Base-by-base conservation (phyloP, 768 basidiomycete genomes). In the Pleurotus sapidus region DNA sequence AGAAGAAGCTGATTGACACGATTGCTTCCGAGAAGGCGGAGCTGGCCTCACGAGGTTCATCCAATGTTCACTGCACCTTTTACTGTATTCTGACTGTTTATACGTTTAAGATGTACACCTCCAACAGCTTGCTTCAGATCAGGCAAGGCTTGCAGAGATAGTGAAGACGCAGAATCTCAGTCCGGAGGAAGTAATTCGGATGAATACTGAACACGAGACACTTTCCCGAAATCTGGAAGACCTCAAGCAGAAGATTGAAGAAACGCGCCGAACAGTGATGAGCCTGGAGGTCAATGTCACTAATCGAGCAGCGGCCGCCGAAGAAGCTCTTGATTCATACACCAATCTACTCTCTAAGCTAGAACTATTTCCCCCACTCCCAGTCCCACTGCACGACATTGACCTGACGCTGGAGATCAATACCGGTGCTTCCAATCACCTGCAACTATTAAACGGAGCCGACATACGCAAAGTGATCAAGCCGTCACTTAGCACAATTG, bases 91-190 rank as follows among this genome's bases (percentile, higher is more conserved):
- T 55, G 57, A 57, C 46, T 17, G 40, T 54, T 60, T 34, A 54
- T 40, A 24, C 27, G 49, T 40, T 50, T 25, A 66, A 93, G 91
- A 74, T 43, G 69, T 77, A 40, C 81, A 86, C 55, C 74, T 93
- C 38, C 83, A 86, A 42, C 77, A 82, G 46, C 77, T 91, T 34
- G 82, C 82, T 60, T 68, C 71, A 24, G 91, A 95, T 63, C 82
- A 89, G 61, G 76, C 77, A 23, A 81, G 78, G 55, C 77, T 95
- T 23, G 72, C 75, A 7, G 77, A 80, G 0, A 80, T 87, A 2
- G 91, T 98, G 25, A 87, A 87, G 64, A 83, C 76, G 30, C 97
- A 99, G 70, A 95, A 97, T 65, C 80, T 99, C 45, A 84, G 91
- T 1, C 89, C 91, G 0, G 93, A 95, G 69, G 95, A 99, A 71